Evolutionary conservation across 2,329 filamentous ascomycete genomes (phyloP), one percentile per base, ranked within the genome.

Genomic region (Clonostachys rhizophaga): DNA sequence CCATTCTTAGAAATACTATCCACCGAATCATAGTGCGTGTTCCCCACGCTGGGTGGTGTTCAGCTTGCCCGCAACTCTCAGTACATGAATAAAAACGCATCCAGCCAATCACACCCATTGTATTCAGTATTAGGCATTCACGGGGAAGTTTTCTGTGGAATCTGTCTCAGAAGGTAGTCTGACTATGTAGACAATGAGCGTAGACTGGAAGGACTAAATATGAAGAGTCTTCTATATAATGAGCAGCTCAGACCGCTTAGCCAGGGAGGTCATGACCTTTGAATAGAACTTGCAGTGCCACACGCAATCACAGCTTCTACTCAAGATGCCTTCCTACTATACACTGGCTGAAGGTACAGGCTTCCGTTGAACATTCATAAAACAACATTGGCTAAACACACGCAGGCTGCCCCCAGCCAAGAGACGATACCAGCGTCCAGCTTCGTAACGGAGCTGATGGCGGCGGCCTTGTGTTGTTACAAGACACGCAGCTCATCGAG

Each of bases 391-490:
- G 7, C 14, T 5, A 17, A 17, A 49, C 18, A 13, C 33, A 33
- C 13, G 36, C 16, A 50, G 48, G 48, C n/a, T 47, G 45, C 34
- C 48, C 48, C 6, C 42, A 47, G 42, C 45, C 45, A 5, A 47
- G 30, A n/a, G 45, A 43, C 39, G 20, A 37, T 18, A 50, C 47
- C n/a, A 50, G 46, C 20, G 40, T 48, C 12, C 47, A 53, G 43
- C 34, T 51, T 14, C 49, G 47, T 16, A 40, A 42, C 35, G 36
- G 39, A 16, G 24, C 17, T 5, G 47, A 40, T 18, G 24, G 24
- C 24, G 50, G 50, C 33, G 80, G 81, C 1, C 81, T 81, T 52
- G 68, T 85, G 37, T 67, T 84, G 50, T 74, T 86, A 18, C 81
- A 84, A 57, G 75, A 79, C 52, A 77, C 72, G 2, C 74, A 77